Conservation (phyloP, 768 basidiomycete species). For the Pilatotrama ljubarskyi region DNA sequence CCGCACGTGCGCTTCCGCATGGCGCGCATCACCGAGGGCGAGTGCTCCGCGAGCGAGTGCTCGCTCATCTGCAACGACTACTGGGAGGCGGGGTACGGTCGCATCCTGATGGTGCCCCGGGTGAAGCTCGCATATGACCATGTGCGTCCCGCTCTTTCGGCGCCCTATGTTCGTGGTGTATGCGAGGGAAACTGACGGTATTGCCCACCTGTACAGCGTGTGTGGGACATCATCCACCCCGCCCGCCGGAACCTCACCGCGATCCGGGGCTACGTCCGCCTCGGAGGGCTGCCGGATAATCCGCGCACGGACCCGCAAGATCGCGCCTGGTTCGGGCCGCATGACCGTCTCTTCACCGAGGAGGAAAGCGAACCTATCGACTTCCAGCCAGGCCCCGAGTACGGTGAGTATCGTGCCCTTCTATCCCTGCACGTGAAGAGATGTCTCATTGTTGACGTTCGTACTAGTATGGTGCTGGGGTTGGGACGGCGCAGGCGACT, state of each 20-base stretch:
- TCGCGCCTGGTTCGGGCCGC: conserved; percentile 96
- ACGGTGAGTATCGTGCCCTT: conserved; percentile 59
- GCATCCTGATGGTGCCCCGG: conserved; percentile 96
- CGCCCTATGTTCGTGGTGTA: not conserved
- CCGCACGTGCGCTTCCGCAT: conserved; percentile 94
- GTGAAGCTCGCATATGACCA: conserved; percentile 96
- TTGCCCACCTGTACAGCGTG: conserved; percentile 53
- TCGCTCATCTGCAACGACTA: conserved; percentile 98
- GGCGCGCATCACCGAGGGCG: conserved; percentile 84
- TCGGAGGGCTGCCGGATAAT: conserved; percentile 97
- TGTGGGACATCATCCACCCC: conserved; percentile 95
- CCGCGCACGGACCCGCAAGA: conserved; percentile 97
- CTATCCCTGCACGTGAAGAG: not conserved
- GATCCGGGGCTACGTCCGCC: conserved; percentile 87
- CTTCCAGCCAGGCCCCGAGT: conserved; percentile 79
- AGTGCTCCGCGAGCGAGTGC: conserved; percentile 96
- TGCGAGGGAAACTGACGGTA: not conserved
- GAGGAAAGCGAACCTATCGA: conserved; percentile 80
- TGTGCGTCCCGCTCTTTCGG: conserved; percentile 45
- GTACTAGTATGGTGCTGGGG: conserved; percentile 97
- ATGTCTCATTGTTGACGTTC: not conserved
- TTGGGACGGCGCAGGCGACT: conserved; percentile 98
- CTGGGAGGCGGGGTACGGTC: conserved; percentile 93
- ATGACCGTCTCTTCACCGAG: conserved; percentile 88
- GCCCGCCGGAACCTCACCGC: conserved; percentile 88